A percentile compares a stretch with the other conserved stretches of the same genome.
Evolutionary conservation across 2,329 filamentous ascomycete species (phyloP).

Genomic region (Aspergillus eucalypticola): DNA sequence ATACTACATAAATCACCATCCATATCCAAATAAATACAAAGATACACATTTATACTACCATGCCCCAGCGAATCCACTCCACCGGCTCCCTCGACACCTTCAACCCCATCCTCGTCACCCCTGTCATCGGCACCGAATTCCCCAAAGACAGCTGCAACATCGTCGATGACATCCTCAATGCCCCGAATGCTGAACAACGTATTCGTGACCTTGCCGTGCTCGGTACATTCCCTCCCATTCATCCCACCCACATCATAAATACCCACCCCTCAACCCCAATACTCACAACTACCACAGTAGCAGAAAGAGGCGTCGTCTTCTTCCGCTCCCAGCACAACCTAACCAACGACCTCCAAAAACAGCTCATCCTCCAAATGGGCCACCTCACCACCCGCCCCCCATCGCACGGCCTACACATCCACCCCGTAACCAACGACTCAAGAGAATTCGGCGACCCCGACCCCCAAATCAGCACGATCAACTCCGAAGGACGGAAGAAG

Average conservation of each 20-base stretch:
- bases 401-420: slow-evolving; percentile 60
- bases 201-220: slow-evolving; percentile 68
- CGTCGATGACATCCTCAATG: slow-evolving; percentile 57
- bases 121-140: slow-evolving; percentile 47
- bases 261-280: not conserved
- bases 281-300: slow-evolving; percentile 52
- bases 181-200: slow-evolving; percentile 63
- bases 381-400: slow-evolving; percentile 60
- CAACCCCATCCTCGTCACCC: slow-evolving; percentile 27
- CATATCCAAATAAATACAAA: too few species aligned
- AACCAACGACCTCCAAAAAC: slow-evolving; percentile 65
- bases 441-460: slow-evolving; percentile 58
- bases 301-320: slow-evolving; percentile 69
- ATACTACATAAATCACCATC: too few species aligned
- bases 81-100: slow-evolving; percentile 17
- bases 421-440: slow-evolving; percentile 59
- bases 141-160: slow-evolving; percentile 38
- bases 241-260: not conserved
- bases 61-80: slow-evolving; percentile 10
- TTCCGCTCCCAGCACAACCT: slow-evolving; percentile 65
- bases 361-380: slow-evolving; percentile 62
- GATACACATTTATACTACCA: not conserved
- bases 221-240: slow-evolving; percentile 47
- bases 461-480: slow-evolving; percentile 65
- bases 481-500: slow-evolving; percentile 57